These are phyloP conservation scores for Colletotrichum simmondsii DNA, from an alignment of 2,329 filamentous ascomycete genomes.

Conservation along the genomic window DNA sequence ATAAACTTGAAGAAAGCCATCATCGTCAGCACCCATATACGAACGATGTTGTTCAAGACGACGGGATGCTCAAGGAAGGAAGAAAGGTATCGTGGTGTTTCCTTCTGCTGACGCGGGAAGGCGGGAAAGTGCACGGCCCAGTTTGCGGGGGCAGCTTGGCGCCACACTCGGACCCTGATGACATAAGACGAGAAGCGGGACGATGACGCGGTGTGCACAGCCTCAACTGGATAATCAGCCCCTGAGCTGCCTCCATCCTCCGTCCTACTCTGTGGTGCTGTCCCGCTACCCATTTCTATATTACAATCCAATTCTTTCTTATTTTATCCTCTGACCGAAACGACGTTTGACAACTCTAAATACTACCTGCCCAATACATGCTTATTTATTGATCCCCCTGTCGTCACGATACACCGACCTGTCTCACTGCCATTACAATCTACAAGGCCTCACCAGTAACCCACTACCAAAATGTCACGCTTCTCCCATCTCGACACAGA, in stretches of 20 bases:
- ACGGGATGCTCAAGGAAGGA: neutral
- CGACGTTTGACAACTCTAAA: neutral
- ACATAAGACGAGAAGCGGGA: neutral
- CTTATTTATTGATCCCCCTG: neutral
- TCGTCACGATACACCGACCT: neutral
- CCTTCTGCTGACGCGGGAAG: neutral
- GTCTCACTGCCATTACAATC: neutral
- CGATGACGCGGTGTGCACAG: constrained; percentile 8
- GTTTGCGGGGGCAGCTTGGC: neutral
- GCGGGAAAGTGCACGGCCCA: neutral
- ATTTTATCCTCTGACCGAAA: neutral
- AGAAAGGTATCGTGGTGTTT: neutral
- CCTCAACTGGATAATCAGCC: neutral
- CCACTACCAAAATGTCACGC: constrained; percentile 48
- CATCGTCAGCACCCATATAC: neutral
- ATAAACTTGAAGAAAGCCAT: neutral
- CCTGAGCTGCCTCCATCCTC: neutral
- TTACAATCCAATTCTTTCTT: neutral
- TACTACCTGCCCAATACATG: neutral
- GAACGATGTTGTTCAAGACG: neutral
- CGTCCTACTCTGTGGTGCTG: neutral
- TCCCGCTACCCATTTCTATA: neutral
- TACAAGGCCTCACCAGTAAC: neutral
- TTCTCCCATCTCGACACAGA: constrained; percentile 58
- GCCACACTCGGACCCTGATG: neutral